phyloP scores from a whole-genome alignment of 768 basidiomycete genomes.

The Lentinula lateritia region DNA sequence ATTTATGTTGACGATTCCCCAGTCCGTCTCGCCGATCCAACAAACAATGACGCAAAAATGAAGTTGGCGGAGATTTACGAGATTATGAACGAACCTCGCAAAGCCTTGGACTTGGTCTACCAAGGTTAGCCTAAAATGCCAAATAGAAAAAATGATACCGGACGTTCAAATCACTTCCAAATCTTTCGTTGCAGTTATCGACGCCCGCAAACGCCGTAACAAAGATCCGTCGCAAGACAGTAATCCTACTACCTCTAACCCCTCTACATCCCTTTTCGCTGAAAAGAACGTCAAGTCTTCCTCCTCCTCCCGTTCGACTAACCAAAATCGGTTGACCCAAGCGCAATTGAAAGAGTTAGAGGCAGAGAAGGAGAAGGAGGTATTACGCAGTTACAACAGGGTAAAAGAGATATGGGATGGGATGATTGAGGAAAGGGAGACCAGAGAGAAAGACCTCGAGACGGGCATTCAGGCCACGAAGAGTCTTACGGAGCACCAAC shows the following conservation, averaged over 20 bases:
- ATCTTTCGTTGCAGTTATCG: constrained; percentile 37
- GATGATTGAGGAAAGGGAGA: constrained; percentile 29
- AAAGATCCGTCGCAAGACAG: constrained; percentile 16
- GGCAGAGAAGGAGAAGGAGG: constrained; percentile 60
- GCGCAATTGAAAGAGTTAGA: constrained; percentile 62
- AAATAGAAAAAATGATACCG: too few relatives aligned
- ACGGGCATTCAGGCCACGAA: constrained; percentile 33
- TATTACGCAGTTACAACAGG: constrained; percentile 49
- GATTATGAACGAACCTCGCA: constrained; percentile 68
- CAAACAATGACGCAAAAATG: constrained; percentile 79
- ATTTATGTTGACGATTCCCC: not conserved
- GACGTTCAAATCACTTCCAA: not conserved
- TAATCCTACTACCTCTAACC: not conserved
- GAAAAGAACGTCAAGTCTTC: constrained; percentile 37
- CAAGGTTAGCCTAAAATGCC: constrained; percentile 49
- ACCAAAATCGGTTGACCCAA: constrained; percentile 44
- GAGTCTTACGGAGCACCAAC: not conserved
- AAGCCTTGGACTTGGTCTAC: constrained; percentile 79
- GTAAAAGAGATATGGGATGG: constrained; percentile 59
- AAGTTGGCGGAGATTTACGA: constrained; percentile 90
- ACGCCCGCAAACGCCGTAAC: constrained; percentile 48
- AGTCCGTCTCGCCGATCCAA: constrained; percentile 75
- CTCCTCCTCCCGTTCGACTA: constrained; percentile 13
- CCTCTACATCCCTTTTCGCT: constrained; percentile 49
- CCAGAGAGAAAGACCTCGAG: constrained; percentile 12